phyloP scores from a whole-genome alignment of 768 basidiomycete species.

The Artomyces pyxidatus region DNA sequence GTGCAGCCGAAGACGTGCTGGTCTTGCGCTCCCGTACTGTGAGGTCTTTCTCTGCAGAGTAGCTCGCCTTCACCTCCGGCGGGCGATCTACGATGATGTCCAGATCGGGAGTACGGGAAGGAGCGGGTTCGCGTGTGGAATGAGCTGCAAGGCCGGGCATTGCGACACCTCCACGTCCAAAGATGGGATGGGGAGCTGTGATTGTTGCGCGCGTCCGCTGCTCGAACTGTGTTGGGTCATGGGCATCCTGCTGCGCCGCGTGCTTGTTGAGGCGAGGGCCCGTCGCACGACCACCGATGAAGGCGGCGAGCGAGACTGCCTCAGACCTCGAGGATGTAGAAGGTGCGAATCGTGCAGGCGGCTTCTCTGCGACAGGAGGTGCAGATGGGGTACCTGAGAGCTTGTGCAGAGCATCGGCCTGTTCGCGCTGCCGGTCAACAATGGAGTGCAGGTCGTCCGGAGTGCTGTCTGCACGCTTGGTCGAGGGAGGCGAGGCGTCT shows the following conservation, averaged over 20 bases:
- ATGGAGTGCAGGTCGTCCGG: background rate
- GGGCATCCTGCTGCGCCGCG: constrained; percentile 61
- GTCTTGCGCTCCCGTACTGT: constrained; percentile 2
- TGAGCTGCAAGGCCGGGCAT: constrained; percentile 59
- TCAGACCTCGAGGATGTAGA: constrained; percentile 21
- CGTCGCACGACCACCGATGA: constrained; percentile 72
- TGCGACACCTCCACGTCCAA: constrained; percentile 66
- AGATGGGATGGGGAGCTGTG: constrained; percentile 58
- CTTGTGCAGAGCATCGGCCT: constrained; percentile 6
- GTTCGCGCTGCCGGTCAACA: background rate
- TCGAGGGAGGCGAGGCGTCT: background rate
- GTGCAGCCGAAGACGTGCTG: constrained; percentile 2
- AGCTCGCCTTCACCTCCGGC: background rate
- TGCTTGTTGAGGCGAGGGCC: constrained; percentile 69
- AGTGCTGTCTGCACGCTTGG: background rate
- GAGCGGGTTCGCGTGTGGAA: constrained; percentile 4
- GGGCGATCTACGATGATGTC: background rate
- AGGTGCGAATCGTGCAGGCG: background rate
- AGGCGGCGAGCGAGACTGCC: constrained; percentile 67
- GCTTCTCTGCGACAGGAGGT: background rate
- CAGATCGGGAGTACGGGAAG: constrained; percentile 7
- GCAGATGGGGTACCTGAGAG: constrained; percentile 1
- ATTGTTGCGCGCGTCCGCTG: constrained; percentile 41
- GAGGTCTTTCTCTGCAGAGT: background rate
- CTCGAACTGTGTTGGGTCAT: constrained; percentile 59